Evolutionary conservation across 2,329 filamentous ascomycete genomes (phyloP).

Genomic region (Paecilomyces sp.): DNA sequence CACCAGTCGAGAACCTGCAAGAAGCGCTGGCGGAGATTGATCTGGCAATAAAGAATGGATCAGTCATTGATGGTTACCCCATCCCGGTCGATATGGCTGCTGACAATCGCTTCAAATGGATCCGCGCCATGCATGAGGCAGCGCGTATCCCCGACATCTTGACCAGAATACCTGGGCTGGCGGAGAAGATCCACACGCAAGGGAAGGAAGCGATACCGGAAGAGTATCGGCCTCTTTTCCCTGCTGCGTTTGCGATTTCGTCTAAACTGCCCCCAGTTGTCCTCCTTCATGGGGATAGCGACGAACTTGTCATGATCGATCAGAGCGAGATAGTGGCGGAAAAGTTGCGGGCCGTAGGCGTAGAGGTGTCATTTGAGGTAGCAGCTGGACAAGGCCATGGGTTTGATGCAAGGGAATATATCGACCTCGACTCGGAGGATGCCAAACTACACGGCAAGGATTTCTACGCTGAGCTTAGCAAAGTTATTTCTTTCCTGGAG

Average conservation of each 20-base stretch:
- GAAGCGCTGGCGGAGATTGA: neutral
- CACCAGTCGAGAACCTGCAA: neutral
- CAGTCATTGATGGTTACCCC: neutral
- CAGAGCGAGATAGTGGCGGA: constrained; percentile 6
- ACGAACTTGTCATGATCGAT: constrained; percentile 7
- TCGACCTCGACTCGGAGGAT: neutral
- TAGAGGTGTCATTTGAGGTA: constrained; percentile 2
- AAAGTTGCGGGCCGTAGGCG: neutral
- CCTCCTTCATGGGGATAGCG: constrained; percentile 7
- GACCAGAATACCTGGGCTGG: neutral
- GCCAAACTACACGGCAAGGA: neutral
- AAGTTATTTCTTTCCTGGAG: neutral
- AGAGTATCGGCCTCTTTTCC: neutral
- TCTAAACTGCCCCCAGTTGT: constrained; percentile 4
- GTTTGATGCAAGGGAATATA: constrained; percentile 2
- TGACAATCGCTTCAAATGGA: constrained; percentile 3
- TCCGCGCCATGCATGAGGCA: constrained; percentile 1
- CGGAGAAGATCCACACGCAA: neutral
- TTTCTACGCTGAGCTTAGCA: neutral
- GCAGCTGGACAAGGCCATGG: constrained; percentile 4
- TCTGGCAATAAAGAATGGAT: neutral
- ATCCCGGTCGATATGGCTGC: neutral
- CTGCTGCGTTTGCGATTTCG: constrained; percentile 4
- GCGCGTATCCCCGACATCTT: neutral
- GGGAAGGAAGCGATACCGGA: neutral